Evolutionary conservation across 306 rosid genomes (phyloP), one percentile per base, ranked within the genome.

Genomic region (Ormosia semicastrata): DNA sequence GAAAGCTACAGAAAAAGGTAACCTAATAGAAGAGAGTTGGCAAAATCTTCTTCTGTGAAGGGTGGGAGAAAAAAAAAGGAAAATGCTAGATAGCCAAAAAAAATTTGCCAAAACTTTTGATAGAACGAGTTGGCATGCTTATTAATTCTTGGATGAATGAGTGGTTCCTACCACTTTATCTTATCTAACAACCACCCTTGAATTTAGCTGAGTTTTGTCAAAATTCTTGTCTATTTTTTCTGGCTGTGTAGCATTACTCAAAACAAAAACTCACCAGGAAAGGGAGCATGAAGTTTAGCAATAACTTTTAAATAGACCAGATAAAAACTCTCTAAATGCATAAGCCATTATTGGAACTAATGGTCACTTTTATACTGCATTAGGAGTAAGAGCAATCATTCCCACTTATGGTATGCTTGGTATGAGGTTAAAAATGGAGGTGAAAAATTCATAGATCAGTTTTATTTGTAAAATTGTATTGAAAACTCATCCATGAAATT

Each of bases 11-110:
- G 62, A 58, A 12, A 65, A 57, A 72, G 33, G 59, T 24, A 44
- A 47, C 66, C 59, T 36, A 44, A 37, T 13, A 56, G 50, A 77
- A 77, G 66, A 71, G 44, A 46, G 44, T 52, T 17, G 36, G 73
- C 24, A 79, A 81, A 81, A 74, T 67, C 68, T 47, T 74, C 44
- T 49, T 37, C n/a, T 49, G 36, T 24, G 67, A 57, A 46, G 60
- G 80, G 30, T 29, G 3, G 56, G 65, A 44, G 3, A 0, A 3
- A 8, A 41, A 18, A 63, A 37, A 4, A 4, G 47, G 76, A 40
- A 79, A 43, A 47, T 70, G 77, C 18, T 15, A 46, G 13, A 58
- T 54, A 39, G 10, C 37, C 7, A 39, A 57, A 65, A 37, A 24
- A 24, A 24, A 24, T 41, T 33, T 24, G 3, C 60, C 53, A 46